phyloP scores from a whole-genome alignment of 306 rosid species.

The Pterocarpus santalinus region DNA sequence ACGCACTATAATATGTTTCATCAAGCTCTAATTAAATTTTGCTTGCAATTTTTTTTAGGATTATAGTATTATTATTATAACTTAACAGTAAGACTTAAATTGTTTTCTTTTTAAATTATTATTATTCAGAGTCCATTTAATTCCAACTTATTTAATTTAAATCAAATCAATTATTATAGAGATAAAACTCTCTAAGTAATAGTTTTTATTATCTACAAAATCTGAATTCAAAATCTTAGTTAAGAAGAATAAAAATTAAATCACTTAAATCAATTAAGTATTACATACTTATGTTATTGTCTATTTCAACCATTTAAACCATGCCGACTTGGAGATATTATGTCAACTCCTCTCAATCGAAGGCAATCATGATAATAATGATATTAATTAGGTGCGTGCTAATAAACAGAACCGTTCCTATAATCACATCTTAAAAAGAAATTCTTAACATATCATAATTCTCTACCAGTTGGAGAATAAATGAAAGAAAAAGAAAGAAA shows the following conservation, averaged over 20 bases:
- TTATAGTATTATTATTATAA: not conserved
- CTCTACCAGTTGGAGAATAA: not conserved
- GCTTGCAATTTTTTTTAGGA: not conserved
- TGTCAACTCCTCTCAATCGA: conserved; percentile 1
- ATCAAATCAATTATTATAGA: no score
- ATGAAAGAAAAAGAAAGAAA: not conserved
- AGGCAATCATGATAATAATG: conserved; percentile 34
- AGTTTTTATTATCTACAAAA: no score
- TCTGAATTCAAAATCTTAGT: no score
- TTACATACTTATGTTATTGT: no score
- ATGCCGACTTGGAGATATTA: not conserved
- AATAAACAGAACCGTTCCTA: conserved; percentile 34
- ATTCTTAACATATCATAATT: conserved; percentile 7
- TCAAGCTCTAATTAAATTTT: not conserved
- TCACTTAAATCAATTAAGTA: no score
- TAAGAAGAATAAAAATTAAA: no score
- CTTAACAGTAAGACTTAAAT: not conserved
- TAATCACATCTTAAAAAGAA: conserved; percentile 33
- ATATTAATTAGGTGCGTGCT: conserved; percentile 17
- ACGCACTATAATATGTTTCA: not conserved
- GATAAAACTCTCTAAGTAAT: no score
- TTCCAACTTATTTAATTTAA: no score
- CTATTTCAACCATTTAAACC: not conserved
- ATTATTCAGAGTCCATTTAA: no score
- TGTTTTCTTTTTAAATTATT: no score